These are phyloP conservation scores for Trichomonas gallinae DNA, from an alignment of 208 protist species.

Conservation along the genomic window DNA sequence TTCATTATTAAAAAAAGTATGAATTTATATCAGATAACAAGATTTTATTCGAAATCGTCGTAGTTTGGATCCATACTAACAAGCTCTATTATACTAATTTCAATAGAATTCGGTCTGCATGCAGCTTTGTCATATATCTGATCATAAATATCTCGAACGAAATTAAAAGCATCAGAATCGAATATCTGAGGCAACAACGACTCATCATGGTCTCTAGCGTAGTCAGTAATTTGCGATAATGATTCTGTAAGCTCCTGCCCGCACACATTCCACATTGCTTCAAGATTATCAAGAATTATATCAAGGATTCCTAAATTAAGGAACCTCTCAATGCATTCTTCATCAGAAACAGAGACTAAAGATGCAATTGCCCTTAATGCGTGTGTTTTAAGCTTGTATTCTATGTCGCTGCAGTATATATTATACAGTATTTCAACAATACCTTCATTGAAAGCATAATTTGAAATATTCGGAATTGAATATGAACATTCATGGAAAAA, in stretches of 20 bases:
- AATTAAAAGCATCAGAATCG: not conserved
- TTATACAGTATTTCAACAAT: not conserved
- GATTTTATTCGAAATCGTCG: not conserved
- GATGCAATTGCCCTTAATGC: not conserved
- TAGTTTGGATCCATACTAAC: not conserved
- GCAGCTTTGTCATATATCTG: not conserved
- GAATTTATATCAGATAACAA: too few relatives aligned
- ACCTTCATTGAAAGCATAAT: not conserved
- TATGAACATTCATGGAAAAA: not conserved
- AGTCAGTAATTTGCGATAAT: not conserved
- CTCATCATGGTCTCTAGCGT: not conserved
- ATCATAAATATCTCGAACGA: not conserved
- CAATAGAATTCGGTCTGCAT: not conserved
- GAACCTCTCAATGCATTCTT: not conserved
- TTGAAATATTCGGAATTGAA: not conserved
- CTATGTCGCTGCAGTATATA: not conserved
- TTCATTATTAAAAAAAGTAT: too few relatives aligned
- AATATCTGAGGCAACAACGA: not conserved
- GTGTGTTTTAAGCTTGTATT: not conserved
- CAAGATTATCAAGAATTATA: not conserved
- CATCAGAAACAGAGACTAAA: not conserved
- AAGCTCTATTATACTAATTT: not conserved
- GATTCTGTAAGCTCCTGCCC: not conserved
- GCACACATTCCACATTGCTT: not conserved
- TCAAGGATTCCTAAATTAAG: not conserved